These are phyloP conservation scores for Mariannaea sp. DNA, from an alignment of 2,329 filamentous ascomycete genomes.

Conservation along the genomic window DNA sequence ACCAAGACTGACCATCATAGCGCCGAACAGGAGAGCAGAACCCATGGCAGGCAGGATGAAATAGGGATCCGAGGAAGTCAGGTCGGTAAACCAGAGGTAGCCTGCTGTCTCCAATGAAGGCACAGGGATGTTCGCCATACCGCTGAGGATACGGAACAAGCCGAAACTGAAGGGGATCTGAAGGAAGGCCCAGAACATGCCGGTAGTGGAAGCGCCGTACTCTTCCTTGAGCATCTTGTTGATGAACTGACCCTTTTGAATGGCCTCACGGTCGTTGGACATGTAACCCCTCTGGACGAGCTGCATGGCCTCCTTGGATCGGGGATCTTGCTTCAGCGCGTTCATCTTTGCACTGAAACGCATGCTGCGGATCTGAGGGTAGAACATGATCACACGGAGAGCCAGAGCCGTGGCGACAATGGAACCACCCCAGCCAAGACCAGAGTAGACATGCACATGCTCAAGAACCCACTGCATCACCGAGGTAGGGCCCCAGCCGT, in stretches of 20 bases:
- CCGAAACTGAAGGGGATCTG: conserved; percentile 75
- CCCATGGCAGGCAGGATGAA: conserved; percentile 72
- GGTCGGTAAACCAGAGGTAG: conserved; percentile 76
- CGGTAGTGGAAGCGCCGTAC: conserved; percentile 42
- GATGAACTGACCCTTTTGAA: conserved; percentile 43
- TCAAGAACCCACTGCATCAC: conserved; percentile 78
- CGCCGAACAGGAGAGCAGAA: conserved; percentile 59
- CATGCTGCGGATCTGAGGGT: conserved; percentile 54
- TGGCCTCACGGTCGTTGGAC: conserved; percentile 51
- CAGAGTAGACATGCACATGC: conserved; percentile 76
- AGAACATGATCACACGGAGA: conserved; percentile 68
- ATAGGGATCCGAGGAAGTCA: conserved; percentile 77
- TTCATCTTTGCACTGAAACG: conserved; percentile 60
- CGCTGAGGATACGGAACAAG: conserved; percentile 76
- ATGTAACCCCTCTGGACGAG: conserved; percentile 53
- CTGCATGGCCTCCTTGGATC: conserved; percentile 54
- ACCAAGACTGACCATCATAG: conserved; percentile 54
- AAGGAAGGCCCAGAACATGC: conserved; percentile 46
- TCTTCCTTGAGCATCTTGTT: conserved; percentile 45
- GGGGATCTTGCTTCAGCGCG: conserved; percentile 58
- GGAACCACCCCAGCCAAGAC: conserved; percentile 81
- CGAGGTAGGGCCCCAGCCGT: conserved; percentile 78
- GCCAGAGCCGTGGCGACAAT: conserved; percentile 69
- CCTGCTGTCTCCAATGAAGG: conserved; percentile 75
- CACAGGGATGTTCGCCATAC: conserved; percentile 78